These are phyloP conservation scores for Camillea tinctor DNA, from an alignment of 2,329 filamentous ascomycete species.

Conservation along the genomic window DNA sequence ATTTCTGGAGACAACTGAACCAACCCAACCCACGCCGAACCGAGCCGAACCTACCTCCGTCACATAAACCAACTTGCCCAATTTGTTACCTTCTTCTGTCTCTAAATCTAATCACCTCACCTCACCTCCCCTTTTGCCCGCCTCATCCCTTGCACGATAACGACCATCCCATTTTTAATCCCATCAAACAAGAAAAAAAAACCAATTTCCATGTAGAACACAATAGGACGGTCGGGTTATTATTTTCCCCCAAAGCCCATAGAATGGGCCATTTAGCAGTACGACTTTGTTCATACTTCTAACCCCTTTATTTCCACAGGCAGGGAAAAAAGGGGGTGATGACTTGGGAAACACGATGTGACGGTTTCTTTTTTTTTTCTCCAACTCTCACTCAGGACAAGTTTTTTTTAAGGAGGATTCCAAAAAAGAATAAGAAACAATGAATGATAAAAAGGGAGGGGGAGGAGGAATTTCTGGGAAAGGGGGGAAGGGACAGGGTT, in stretches of 20 bases:
- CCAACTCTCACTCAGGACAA: background rate
- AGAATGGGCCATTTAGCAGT: background rate
- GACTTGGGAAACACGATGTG: background rate
- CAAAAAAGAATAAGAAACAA: background rate
- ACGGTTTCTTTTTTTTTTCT: background rate
- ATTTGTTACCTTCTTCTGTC: background rate
- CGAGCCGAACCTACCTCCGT: background rate
- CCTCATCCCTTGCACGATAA: background rate
- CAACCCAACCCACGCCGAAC: constrained; percentile 2
- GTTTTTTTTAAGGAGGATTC: background rate
- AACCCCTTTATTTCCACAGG: background rate
- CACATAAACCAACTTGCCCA: background rate
- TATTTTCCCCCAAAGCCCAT: background rate
- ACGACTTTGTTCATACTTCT: background rate
- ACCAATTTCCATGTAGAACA: background rate
- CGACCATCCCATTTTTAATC: background rate
- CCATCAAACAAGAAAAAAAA: background rate
- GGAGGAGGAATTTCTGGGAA: background rate
- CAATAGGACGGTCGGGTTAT: background rate
- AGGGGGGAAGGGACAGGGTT: background rate
- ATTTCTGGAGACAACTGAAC: constrained; percentile 2
- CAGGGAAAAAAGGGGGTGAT: background rate
- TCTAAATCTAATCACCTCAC: background rate
- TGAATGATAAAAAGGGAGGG: background rate
- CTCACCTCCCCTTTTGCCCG: background rate